Evolutionary conservation across 139 green algal genomes (phyloP), one percentile per base, ranked within the genome.

Genomic region (Mesotaenium endlicherianum): DNA sequence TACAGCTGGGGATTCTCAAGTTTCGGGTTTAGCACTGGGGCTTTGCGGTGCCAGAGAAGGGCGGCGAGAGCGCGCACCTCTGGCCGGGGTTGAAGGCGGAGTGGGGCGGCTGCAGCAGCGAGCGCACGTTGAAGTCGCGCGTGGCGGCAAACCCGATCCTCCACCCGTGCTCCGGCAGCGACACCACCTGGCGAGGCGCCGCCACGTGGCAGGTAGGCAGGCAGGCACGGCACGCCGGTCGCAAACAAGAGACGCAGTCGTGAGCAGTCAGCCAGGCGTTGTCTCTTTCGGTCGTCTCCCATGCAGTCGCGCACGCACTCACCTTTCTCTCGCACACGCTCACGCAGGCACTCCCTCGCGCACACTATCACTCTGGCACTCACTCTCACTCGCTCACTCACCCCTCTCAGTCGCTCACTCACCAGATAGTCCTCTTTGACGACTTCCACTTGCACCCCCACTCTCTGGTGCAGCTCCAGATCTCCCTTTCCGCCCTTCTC

Each of bases 111-210:
- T n/a, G n/a, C n/a, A n/a, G n/a, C 8, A 81, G 30, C 45, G 76
- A 36, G 20, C 74, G 80, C 44, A 89, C 77, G 87, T 96, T 97
- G 90, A 87, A 95, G 86, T 95, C 91, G 0, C 69, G 79, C 34
- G 81, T 84, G 26, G 94, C 80, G 0, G 92, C 85, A 78, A 92
- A 96, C 26, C 84, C 93, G 2, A 97, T 67, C 2, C 82, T 45
- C n/a, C 82, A 45, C 60, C 47, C 53, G 36, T 86, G 53, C 1
- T 85, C 20, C 0, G 91, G 90, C 30, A 96, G 39, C 0, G 85
- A 91, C 30, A 94, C 57, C 49, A 96, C 89, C 16, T 78, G 70
- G n/a, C n/a, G n/a, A n/a, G n/a, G n/a, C n/a, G n/a, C 53, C 26
- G 20, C 26, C 26, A 20, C 20, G 26, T 64, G 20, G 20, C 53